Evolutionary conservation across 331 rosid genomes (phyloP), one percentile per base, ranked within the genome.

Genomic region (Malus hybrid): DNA sequence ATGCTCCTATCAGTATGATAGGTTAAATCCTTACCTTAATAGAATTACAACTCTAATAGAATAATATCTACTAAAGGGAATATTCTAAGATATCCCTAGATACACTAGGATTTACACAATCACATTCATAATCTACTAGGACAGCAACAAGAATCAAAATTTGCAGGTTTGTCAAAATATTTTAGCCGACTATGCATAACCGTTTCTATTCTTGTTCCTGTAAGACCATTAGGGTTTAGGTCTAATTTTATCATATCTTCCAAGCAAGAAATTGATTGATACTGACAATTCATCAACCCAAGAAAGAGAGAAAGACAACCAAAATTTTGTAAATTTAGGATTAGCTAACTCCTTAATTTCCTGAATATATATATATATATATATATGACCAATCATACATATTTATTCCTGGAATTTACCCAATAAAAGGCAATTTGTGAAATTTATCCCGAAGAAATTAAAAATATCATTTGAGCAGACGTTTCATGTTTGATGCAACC

Each of bases 281-380:
- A 55, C 8, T 73, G 78, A 73, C 71, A 73, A 20, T 46, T 79
- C 72, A 79, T 33, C 70, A 73, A 67, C 78, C 56, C 33, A 34
- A 10, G 22, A 32, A 34, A 33, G 6, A 56, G 16, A 36, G 54
- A 15, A 13, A 52, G 57, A 4, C 57, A 56, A 28, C 4, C 59
- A 10, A 33, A 34, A 22, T 12, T 56, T 71, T 56, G 33, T 10
- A 56, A 57, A 36, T 55, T 34, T 34, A 72, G 52, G 76, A 48
- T 19, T 34, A 39, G 13, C 46, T 10, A 42, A 42, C 46, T 42
- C 46, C 46, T 42, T 42, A 42, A 42, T 42, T 42, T 42, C 46
- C 46, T 4, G 12, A 39, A n/a, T 56, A 56, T 5, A n/a, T 6
- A 56, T 56, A n/a, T 56, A 56, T 56, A n/a, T 56, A 56, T 5